Evolutionary conservation across 176 grass and related monocot species (phyloP).

Genomic region (Eragrostis curvula): DNA sequence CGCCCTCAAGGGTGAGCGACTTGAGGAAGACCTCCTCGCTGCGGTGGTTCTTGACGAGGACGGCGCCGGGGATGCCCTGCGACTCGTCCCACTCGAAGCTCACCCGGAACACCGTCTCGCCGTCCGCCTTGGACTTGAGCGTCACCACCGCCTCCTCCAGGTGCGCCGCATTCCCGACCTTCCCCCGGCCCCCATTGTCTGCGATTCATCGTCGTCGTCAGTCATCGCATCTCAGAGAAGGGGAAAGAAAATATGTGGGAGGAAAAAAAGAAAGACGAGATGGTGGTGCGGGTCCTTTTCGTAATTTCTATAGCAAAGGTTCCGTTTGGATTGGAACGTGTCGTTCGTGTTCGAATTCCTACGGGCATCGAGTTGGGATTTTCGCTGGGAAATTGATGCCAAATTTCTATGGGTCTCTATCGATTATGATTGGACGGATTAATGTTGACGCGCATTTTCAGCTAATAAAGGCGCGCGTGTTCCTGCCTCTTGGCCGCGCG

Average conservation of each 20-base stretch:
- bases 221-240: background rate
- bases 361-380: no score
- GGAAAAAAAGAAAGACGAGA: background rate
- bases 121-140: constrained; percentile 42
- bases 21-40: constrained; percentile 71
- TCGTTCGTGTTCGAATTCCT: no score
- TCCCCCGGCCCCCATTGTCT: constrained; percentile 60
- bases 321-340: no score
- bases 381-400: background rate
- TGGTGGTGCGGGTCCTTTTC: background rate
- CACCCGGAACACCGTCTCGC: constrained; percentile 59
- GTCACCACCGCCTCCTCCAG: constrained; percentile 58
- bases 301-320: background rate
- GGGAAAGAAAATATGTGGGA: background rate
- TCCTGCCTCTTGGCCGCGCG: background rate
- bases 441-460: background rate
- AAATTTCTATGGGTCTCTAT: background rate
- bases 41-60: constrained; percentile 72
- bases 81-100: constrained; percentile 76
- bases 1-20: constrained; percentile 65
- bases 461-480: background rate
- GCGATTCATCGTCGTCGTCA: background rate
- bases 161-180: constrained; percentile 53
- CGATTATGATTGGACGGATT: background rate
- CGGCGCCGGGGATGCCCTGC: constrained; percentile 75